A percentile compares a stretch with the other conserved stretches of the same genome.
Conservation (phyloP, 1,284 basidiomycete genomes). For the Moniliophthora roreri region DNA sequence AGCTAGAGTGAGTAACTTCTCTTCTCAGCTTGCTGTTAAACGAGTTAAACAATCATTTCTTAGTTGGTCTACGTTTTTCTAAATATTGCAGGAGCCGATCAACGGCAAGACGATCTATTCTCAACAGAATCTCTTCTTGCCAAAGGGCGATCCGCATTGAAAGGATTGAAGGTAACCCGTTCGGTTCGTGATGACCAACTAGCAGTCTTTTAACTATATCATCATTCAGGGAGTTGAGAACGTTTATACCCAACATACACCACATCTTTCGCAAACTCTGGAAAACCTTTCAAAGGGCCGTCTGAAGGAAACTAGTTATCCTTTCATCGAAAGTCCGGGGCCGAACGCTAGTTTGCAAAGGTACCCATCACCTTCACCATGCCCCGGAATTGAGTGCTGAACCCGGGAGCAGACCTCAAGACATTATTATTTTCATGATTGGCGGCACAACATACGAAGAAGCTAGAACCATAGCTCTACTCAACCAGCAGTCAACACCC, state of each 20-base stretch:
- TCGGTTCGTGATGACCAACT: slow-evolving; percentile 3
- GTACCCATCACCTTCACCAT: slow-evolving; percentile 33
- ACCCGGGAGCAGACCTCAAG: slow-evolving; percentile 71
- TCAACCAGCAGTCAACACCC: slow-evolving; percentile 77
- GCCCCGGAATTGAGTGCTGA: not conserved
- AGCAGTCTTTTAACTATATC: not conserved
- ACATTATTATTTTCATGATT: slow-evolving; percentile 93
- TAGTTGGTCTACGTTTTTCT: slow-evolving; percentile 93
- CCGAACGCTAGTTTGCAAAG: slow-evolving; percentile 69
- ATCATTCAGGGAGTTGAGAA: slow-evolving; percentile 89
- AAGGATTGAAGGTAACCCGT: slow-evolving; percentile 81
- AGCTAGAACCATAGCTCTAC: slow-evolving; percentile 76
- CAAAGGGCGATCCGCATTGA: slow-evolving; percentile 91
- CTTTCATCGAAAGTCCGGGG: slow-evolving; percentile 77
- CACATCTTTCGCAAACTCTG: slow-evolving; percentile 90
- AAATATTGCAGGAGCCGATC: slow-evolving; percentile 93
- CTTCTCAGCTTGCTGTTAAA: slow-evolving; percentile 2
- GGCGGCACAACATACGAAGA: slow-evolving; percentile 96
- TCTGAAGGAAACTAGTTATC: slow-evolving; percentile 86
- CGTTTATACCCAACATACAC: slow-evolving; percentile 97
- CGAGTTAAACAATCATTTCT: slow-evolving; percentile 3
- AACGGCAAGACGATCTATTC: slow-evolving; percentile 97
- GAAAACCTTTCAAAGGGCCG: slow-evolving; percentile 89
- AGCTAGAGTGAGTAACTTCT: slow-evolving; percentile 60
- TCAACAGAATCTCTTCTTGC: slow-evolving; percentile 95